A percentile compares a stretch with the other conserved stretches of the same genome.
Evolutionary conservation across 2,329 filamentous ascomycete genomes (phyloP).

Genomic region (Aspergillus neoniger): DNA sequence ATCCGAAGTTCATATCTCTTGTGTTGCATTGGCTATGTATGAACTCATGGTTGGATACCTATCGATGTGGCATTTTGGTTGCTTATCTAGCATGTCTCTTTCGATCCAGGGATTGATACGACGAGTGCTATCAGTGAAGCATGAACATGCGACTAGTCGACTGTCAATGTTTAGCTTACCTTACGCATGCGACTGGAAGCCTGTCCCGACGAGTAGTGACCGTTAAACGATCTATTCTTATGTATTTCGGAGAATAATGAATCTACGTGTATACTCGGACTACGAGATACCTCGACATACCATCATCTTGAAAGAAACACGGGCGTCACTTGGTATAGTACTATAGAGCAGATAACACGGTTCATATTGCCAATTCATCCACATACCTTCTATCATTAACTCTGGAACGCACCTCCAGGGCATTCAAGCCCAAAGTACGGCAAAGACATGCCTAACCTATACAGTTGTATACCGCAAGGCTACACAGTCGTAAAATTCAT

Average conservation of each 20-base stretch:
- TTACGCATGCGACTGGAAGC: constrained; percentile 49
- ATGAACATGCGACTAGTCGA: constrained; percentile 49
- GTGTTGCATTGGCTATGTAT: constrained; percentile 46
- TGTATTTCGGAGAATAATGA: too few relatives aligned
- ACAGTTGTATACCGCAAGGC: not conserved
- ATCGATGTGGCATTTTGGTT: constrained; percentile 49
- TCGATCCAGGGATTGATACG: constrained; percentile 35
- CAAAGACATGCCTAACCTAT: too few relatives aligned
- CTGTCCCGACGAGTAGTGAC: constrained; percentile 47
- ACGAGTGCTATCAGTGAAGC: not conserved
- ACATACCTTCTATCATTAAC: too few relatives aligned
- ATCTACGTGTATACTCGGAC: too few relatives aligned
- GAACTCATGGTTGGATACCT: constrained; percentile 39
- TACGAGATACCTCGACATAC: too few relatives aligned
- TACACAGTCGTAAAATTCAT: not conserved
- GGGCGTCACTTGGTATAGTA: too few relatives aligned
- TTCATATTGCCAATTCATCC: too few relatives aligned
- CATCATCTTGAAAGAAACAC: too few relatives aligned
- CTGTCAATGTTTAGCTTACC: constrained; percentile 57
- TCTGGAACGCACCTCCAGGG: too few relatives aligned
- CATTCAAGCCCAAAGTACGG: too few relatives aligned
- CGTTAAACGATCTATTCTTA: too few relatives aligned
- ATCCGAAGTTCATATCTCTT: constrained; percentile 55
- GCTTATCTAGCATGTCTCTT: constrained; percentile 51
- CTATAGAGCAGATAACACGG: too few relatives aligned